These are phyloP conservation scores for Tylopilus intermedius DNA, from an alignment of 768 basidiomycete genomes.

Conservation along the genomic window DNA sequence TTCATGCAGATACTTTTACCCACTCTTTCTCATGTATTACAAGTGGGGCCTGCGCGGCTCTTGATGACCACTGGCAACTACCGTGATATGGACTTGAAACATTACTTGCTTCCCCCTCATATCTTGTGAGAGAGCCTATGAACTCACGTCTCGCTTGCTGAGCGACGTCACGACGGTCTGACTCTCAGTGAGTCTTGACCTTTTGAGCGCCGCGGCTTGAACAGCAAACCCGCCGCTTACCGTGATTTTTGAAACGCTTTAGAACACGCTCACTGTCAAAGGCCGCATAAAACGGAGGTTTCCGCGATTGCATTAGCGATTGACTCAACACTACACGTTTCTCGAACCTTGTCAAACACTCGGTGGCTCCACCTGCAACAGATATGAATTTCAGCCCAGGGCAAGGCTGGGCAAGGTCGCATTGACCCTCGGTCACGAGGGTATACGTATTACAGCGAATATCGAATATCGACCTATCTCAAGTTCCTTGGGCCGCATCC, in stretches of 20 bases:
- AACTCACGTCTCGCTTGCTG: constrained; percentile 15
- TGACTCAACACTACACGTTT: not conserved
- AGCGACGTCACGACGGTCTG: constrained; percentile 9
- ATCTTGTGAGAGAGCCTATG: not conserved
- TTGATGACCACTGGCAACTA: not conserved
- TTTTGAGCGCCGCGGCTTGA: not conserved
- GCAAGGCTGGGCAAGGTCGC: not conserved
- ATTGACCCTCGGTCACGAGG: no score
- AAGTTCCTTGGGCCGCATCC: no score
- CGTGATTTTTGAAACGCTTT: not conserved
- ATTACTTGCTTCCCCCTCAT: not conserved
- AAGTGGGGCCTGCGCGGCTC: not conserved
- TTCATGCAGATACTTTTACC: no score
- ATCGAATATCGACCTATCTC: no score
- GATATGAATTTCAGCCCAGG: not conserved
- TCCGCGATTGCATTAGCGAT: not conserved
- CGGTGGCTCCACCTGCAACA: not conserved
- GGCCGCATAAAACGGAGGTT: not conserved
- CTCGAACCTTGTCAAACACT: not conserved
- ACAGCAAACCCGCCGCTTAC: not conserved
- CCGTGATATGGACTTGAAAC: constrained; percentile 12
- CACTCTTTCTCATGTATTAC: no score
- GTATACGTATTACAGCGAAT: not conserved
- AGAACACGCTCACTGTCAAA: not conserved
- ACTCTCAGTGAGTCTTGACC: not conserved